Percentiles rank a stretch among this genome's conserved stretches.
phyloP scores from a whole-genome alignment of 768 basidiomycete species.

The Leccinellum luteum region DNA sequence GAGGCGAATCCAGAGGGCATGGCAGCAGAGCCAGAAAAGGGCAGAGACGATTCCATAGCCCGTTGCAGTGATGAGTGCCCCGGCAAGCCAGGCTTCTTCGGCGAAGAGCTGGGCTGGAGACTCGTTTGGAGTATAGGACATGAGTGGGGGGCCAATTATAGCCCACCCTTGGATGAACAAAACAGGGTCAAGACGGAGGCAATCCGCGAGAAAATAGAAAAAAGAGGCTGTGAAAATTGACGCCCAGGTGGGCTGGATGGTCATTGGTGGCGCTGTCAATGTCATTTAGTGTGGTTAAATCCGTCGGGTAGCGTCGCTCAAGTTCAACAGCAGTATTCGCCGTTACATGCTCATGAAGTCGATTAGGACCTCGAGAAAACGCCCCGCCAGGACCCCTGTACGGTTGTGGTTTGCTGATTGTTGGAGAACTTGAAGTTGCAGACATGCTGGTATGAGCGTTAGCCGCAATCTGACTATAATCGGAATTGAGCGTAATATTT shows the following conservation, averaged over 20 bases:
- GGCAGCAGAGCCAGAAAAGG: conserved; percentile 24
- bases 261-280: background rate
- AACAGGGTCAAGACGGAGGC: background rate
- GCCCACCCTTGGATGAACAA: conserved; percentile 7
- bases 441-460: no score
- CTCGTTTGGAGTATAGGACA: conserved; percentile 20
- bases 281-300: background rate
- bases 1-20: conserved; percentile 16
- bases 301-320: background rate
- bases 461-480: background rate
- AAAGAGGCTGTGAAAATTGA: background rate
- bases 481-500: background rate
- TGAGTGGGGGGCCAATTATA: conserved; percentile 5
- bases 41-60: conserved; percentile 28
- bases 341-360: background rate
- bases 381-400: background rate
- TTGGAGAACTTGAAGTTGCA: background rate
- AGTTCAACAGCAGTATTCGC: background rate
- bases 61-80: conserved; percentile 23
- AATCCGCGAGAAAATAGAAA: background rate
- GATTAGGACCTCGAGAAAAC: background rate
- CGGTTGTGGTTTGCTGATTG: background rate
- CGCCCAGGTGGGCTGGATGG: background rate
- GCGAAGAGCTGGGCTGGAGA: conserved; percentile 15
- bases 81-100: conserved; percentile 30